Conservation (phyloP, 2,329 filamentous ascomycete genomes). For the Beauveria rudraprayagi region DNA sequence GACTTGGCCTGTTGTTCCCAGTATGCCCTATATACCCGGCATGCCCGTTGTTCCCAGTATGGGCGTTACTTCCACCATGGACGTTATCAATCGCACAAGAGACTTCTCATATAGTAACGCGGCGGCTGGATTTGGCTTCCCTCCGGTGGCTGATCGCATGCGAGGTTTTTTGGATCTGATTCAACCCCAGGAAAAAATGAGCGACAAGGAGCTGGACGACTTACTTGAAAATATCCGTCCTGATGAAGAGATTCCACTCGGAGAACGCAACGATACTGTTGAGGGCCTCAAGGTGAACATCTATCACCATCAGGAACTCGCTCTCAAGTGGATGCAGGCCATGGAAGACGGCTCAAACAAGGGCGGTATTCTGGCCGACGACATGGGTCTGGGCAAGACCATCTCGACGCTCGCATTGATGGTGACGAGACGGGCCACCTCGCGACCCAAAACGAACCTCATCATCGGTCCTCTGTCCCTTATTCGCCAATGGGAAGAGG, state of each 20-base stretch:
- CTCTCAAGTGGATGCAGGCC: slow-evolving; percentile 74
- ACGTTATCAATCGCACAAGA: slow-evolving; percentile 21
- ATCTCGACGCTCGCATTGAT: slow-evolving; percentile 77
- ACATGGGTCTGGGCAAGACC: slow-evolving; percentile 91
- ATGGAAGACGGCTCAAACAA: slow-evolving; percentile 71
- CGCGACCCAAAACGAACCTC: slow-evolving; percentile 55
- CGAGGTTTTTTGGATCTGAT: slow-evolving; percentile 20
- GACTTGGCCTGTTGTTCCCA: background rate
- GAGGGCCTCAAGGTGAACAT: slow-evolving; percentile 58
- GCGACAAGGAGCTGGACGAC: slow-evolving; percentile 58
- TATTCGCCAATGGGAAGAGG: slow-evolving; percentile 75
- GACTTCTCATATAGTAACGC: slow-evolving; percentile 28
- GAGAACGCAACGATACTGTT: slow-evolving; percentile 61
- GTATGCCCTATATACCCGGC: background rate
- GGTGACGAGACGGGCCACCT: slow-evolving; percentile 53
- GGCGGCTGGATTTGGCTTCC: slow-evolving; percentile 25
- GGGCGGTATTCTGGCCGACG: slow-evolving; percentile 85
- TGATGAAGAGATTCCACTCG: slow-evolving; percentile 55
- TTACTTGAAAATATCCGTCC: slow-evolving; percentile 66
- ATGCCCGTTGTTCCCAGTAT: background rate
- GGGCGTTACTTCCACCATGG: background rate
- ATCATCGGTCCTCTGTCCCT: slow-evolving; percentile 75
- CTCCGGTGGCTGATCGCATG: slow-evolving; percentile 25
- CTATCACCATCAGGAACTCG: slow-evolving; percentile 77
- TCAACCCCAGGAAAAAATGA: slow-evolving; percentile 19